These are phyloP conservation scores for Haematococcus lacustris DNA, from an alignment of 139 green algal species.

Conservation along the genomic window DNA sequence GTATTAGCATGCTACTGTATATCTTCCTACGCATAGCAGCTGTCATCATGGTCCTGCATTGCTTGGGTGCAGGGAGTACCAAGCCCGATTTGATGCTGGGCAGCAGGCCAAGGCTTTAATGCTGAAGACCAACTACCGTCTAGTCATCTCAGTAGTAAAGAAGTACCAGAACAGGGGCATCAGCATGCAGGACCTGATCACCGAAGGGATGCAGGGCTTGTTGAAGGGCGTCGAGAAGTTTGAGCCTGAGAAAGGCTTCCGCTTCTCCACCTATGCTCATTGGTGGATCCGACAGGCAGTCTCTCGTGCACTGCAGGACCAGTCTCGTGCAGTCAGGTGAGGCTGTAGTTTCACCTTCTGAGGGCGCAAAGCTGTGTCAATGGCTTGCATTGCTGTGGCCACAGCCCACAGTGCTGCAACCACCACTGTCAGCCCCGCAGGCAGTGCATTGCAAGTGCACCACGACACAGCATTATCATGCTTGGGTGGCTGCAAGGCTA, in stretches of 20 bases:
- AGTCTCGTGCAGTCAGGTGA: constrained; percentile 55
- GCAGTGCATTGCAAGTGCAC: too few species aligned
- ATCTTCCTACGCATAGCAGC: neutral
- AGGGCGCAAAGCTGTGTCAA: too few species aligned
- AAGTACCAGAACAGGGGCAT: constrained; percentile 58
- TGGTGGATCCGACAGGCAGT: constrained; percentile 95
- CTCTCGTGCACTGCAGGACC: constrained; percentile 48
- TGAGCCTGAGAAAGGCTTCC: constrained; percentile 81
- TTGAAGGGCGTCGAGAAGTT: constrained; percentile 83
- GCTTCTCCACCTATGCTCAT: constrained; percentile 93
- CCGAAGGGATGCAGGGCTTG: constrained; percentile 77
- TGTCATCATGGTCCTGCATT: neutral
- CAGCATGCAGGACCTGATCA: constrained; percentile 62
- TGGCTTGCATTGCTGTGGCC: too few species aligned
- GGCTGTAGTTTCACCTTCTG: neutral
- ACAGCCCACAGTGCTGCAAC: too few species aligned
- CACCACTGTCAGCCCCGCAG: too few species aligned
- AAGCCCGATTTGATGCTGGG: constrained; percentile 31
- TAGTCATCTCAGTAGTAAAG: constrained; percentile 86
- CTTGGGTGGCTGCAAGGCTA: neutral
- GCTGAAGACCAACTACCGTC: constrained; percentile 83
- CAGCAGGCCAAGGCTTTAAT: constrained; percentile 70
- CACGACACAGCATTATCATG: too few species aligned
- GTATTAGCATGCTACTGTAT: neutral
- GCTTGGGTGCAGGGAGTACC: constrained; percentile 3